These are phyloP conservation scores for Thalassia testudinum DNA, from an alignment of 116 monocot species.

Conservation along the genomic window DNA sequence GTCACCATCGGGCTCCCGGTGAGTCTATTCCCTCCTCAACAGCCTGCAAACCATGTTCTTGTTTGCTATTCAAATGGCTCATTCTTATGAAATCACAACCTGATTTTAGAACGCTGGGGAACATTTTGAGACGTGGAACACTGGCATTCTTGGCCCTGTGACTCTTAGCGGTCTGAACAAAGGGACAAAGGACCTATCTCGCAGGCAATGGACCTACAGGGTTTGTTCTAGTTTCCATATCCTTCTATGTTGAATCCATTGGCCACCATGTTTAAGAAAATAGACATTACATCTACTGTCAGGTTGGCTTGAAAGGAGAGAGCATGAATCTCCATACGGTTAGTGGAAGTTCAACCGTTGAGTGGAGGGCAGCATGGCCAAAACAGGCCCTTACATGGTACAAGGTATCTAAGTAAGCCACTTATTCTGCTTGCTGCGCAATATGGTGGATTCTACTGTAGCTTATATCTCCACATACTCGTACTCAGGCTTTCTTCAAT, in stretches of 20 bases:
- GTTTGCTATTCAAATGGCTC: too few relatives aligned
- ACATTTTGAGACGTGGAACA: conserved; percentile 78
- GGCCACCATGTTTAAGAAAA: background rate
- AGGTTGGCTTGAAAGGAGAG: conserved; percentile 93
- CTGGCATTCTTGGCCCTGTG: conserved; percentile 77
- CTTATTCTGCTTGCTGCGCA: too few relatives aligned
- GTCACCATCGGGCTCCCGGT: conserved; percentile 30
- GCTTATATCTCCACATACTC: background rate
- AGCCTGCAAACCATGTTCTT: too few relatives aligned
- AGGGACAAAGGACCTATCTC: conserved; percentile 42
- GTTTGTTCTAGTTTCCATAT: conserved; percentile 8
- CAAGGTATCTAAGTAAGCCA: conserved; percentile 61
- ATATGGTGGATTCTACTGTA: background rate
- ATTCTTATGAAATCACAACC: too few relatives aligned
- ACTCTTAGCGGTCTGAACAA: conserved; percentile 46
- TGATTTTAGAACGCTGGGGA: conserved; percentile 41
- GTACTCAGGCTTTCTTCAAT: conserved; percentile 42
- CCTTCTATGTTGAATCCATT: background rate
- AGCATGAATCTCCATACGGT: conserved; percentile 52
- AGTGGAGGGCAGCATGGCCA: conserved; percentile 60
- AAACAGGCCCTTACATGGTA: conserved; percentile 79
- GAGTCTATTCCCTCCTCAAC: conserved; percentile 2
- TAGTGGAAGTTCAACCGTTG: conserved; percentile 61
- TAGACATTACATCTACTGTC: background rate
- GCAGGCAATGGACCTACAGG: conserved; percentile 59